phyloP scores from a whole-genome alignment of 441 rosid genomes.

The Cnidoscolus chayamansa region DNA sequence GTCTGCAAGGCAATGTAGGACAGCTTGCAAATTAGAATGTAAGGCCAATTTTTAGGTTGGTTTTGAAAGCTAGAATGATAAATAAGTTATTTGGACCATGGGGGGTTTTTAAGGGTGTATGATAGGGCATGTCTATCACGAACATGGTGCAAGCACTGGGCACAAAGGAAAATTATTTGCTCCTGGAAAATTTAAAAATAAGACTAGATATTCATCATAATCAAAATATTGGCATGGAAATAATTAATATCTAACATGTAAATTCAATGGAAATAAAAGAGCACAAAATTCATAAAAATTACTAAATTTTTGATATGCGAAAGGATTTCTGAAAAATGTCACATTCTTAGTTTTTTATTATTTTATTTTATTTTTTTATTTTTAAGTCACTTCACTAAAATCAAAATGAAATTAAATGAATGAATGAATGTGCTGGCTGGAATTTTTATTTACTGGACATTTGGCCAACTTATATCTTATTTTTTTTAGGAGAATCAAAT shows the following conservation, averaged over 20 bases:
- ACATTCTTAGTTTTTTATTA: neutral
- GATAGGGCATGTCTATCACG: neutral
- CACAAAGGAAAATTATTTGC: neutral
- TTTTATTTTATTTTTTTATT: too few relatives aligned
- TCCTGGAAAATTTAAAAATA: neutral
- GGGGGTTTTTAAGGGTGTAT: neutral
- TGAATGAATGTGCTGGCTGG: neutral
- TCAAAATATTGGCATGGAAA: neutral
- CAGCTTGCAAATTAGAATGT: conserved; percentile 9
- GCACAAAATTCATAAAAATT: neutral
- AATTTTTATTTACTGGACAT: neutral
- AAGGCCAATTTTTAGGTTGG: neutral
- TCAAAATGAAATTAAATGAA: neutral
- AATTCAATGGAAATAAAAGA: neutral
- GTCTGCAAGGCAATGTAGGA: neutral
- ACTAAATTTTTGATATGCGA: neutral
- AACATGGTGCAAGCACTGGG: neutral
- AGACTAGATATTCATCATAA: neutral
- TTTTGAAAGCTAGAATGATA: neutral
- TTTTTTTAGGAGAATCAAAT: neutral
- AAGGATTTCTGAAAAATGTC: too few relatives aligned
- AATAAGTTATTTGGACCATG: neutral
- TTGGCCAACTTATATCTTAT: neutral
- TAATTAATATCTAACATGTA: neutral
- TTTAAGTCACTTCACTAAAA: neutral